Conservation (phyloP, 768 basidiomycete species). For the Pulveroboletus frians region DNA sequence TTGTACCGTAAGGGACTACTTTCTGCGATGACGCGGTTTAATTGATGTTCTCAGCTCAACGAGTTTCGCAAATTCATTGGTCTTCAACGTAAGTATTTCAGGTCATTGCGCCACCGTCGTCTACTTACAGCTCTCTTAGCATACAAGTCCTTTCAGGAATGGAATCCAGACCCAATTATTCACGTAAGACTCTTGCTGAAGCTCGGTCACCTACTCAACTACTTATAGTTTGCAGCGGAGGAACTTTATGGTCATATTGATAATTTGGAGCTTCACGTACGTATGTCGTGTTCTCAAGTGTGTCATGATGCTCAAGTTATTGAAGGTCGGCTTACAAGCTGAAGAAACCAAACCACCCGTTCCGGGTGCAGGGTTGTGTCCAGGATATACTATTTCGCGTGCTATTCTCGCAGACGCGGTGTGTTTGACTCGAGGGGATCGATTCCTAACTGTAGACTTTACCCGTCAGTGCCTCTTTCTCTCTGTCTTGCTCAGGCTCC, state of each 20-base stretch:
- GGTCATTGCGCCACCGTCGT: neutral
- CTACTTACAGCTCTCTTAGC: conserved; percentile 36
- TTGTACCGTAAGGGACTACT: conserved; percentile 51
- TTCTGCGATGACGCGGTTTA: neutral
- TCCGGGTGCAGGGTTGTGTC: conserved; percentile 72
- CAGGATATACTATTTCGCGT: conserved; percentile 78
- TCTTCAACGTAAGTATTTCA: conserved; percentile 48
- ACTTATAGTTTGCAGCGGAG: conserved; percentile 51
- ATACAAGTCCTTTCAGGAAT: conserved; percentile 60
- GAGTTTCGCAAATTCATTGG: conserved; percentile 71
- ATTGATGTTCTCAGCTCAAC: conserved; percentile 42
- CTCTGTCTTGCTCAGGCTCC: neutral
- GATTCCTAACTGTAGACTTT: conserved; percentile 71
- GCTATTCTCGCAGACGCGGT: conserved; percentile 83
- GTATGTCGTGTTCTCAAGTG: conserved; percentile 15
- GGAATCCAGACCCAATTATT: conserved; percentile 61
- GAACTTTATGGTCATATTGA: conserved; percentile 67
- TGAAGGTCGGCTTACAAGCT: conserved; percentile 60
- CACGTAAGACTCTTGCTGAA: conserved; percentile 34
- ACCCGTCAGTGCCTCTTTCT: conserved; percentile 49
- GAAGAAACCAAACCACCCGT: conserved; percentile 63
- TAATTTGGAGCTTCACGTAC: conserved; percentile 72
- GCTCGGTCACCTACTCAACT: neutral
- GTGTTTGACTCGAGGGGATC: conserved; percentile 69
- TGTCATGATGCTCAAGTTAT: neutral